phyloP scores from a whole-genome alignment of 305 asterid genomes.

The Fraxinus ornus region DNA sequence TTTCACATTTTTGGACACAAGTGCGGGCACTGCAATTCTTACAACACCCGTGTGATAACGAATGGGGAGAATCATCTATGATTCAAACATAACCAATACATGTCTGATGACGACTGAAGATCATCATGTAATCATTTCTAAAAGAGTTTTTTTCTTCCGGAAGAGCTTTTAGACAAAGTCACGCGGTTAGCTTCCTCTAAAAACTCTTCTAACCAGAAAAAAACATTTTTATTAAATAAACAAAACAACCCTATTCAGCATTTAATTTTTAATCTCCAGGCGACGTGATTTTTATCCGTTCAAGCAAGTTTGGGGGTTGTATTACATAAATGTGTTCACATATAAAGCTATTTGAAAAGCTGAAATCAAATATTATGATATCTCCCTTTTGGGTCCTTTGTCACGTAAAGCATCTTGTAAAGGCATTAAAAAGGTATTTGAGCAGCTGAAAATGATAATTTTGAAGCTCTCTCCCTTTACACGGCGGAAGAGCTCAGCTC shows the following conservation, averaged over 20 bases:
- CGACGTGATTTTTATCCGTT: not conserved
- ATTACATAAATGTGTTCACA: not conserved
- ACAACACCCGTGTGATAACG: conserved; percentile 68
- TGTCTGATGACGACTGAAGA: not conserved
- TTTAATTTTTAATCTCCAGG: not conserved
- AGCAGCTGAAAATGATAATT: not conserved
- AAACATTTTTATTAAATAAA: too few species aligned
- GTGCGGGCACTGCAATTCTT: conserved; percentile 69
- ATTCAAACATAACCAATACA: conserved; percentile 8
- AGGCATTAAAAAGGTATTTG: not conserved
- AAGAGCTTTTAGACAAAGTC: not conserved
- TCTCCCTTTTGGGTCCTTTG: not conserved
- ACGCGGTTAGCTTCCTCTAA: not conserved
- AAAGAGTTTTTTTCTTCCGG: not conserved
- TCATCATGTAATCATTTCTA: not conserved
- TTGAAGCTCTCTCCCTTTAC: not conserved
- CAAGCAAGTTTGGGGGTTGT: conserved; percentile 12
- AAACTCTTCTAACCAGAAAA: not conserved
- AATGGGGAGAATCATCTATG: conserved; percentile 37
- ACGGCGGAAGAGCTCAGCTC: not conserved
- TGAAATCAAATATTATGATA: not conserved
- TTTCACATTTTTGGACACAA: conserved; percentile 90
- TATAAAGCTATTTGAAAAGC: not conserved
- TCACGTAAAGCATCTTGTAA: not conserved
- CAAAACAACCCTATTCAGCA: not conserved